These are phyloP conservation scores for Boletus tylopilopsis DNA, from an alignment of 768 basidiomycete species.

Conservation along the genomic window DNA sequence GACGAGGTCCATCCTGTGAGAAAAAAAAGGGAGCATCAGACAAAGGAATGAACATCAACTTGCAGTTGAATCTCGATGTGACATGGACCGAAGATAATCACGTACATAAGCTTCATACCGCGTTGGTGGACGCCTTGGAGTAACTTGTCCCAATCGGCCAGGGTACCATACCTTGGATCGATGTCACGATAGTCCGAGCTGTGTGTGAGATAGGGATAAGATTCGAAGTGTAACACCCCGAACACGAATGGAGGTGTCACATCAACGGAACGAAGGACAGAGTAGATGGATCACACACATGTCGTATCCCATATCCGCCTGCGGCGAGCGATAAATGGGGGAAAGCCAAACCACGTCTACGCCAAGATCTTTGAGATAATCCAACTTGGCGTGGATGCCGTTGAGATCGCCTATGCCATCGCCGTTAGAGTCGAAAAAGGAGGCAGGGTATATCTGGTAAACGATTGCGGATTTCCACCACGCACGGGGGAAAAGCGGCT, in stretches of 20 bases:
- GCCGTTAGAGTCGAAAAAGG: conserved; percentile 67
- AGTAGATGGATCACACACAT: conserved; percentile 38
- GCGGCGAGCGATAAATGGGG: conserved; percentile 59
- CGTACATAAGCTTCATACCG: conserved; percentile 72
- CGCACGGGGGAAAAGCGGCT: conserved; percentile 24
- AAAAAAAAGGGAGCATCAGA: too few relatives aligned
- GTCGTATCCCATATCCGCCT: conserved; percentile 73
- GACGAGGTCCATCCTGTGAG: conserved; percentile 67
- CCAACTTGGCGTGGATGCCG: conserved; percentile 34
- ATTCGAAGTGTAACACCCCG: conserved; percentile 1
- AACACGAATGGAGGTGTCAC: too few relatives aligned
- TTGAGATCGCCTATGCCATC: conserved; percentile 17
- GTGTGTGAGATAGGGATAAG: conserved; percentile 9
- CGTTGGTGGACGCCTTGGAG: conserved; percentile 51
- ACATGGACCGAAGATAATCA: conserved; percentile 8
- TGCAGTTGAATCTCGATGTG: conserved; percentile 14
- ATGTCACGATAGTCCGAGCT: conserved; percentile 45
- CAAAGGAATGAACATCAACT: neutral
- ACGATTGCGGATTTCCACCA: too few relatives aligned
- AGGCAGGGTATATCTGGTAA: conserved; percentile 71
- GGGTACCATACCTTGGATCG: conserved; percentile 61
- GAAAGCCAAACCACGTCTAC: conserved; percentile 64
- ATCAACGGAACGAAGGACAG: neutral
- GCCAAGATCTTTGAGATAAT: conserved; percentile 46
- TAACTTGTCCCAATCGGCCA: conserved; percentile 57